Evolutionary conservation across 2,329 filamentous ascomycete species (phyloP).

Genomic region (Aspergillus udagawae): DNA sequence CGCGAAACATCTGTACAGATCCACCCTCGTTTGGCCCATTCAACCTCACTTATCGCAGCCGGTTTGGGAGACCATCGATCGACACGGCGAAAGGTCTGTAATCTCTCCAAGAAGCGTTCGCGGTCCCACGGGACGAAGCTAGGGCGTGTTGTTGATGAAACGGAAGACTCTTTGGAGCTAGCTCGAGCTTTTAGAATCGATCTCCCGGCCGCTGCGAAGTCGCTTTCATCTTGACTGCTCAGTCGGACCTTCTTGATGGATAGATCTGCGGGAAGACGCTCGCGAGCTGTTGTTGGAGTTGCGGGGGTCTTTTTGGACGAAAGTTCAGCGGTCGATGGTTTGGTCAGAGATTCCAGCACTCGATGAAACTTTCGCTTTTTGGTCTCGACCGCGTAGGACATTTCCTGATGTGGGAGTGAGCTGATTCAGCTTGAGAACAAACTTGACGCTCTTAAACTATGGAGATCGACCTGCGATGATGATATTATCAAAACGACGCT

Average conservation of each 20-base stretch:
- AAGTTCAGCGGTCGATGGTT: slow-evolving; percentile 22
- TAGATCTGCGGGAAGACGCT: slow-evolving; percentile 21
- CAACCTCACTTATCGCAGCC: slow-evolving; percentile 76
- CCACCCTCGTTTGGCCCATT: slow-evolving; percentile 95
- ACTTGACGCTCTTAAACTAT: background rate
- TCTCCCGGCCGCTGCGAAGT: slow-evolving; percentile 20
- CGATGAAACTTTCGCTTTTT: slow-evolving; percentile 48
- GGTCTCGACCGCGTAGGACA: slow-evolving; percentile 44
- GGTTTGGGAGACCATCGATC: slow-evolving; percentile 94
- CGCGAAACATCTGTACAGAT: slow-evolving; percentile 77
- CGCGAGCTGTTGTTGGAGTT: slow-evolving; percentile 18
- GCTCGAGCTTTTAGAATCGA: slow-evolving; percentile 27
- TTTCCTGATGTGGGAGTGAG: slow-evolving; percentile 16
- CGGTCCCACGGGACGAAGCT: slow-evolving; percentile 87
- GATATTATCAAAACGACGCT: slow-evolving; percentile 11
- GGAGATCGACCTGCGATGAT: slow-evolving; percentile 11
- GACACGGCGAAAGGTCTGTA: slow-evolving; percentile 86
- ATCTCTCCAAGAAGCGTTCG: slow-evolving; percentile 70
- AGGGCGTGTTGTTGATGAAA: slow-evolving; percentile 43
- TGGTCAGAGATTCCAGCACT: slow-evolving; percentile 43
- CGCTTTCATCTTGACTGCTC: slow-evolving; percentile 16
- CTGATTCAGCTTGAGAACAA: background rate
- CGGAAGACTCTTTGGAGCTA: slow-evolving; percentile 24
- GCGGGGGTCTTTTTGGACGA: slow-evolving; percentile 16
- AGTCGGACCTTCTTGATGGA: slow-evolving; percentile 36